Percentiles rank a stretch among this genome's conserved stretches.
Conservation (phyloP, 1,139 yeast genomes). For the Eremothecium sinecaudum region DNA sequence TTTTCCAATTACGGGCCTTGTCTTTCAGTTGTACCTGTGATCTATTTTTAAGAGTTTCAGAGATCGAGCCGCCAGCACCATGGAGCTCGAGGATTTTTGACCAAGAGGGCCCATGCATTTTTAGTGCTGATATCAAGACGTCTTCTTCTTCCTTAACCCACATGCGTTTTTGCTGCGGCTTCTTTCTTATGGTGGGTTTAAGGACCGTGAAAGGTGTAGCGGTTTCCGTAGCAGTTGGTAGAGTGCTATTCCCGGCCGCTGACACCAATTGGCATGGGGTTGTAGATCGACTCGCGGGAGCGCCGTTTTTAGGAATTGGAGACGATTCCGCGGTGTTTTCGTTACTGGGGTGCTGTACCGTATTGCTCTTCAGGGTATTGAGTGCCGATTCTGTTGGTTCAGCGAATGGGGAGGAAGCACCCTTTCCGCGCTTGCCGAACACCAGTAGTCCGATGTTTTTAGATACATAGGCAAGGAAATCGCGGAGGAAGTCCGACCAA, state of each 20-base stretch:
- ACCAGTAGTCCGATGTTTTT: conserved; percentile 63
- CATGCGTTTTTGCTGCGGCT: conserved; percentile 35
- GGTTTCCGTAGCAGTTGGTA: neutral
- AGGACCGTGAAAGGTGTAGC: conserved; percentile 2
- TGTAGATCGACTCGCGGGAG: neutral
- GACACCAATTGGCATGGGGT: neutral
- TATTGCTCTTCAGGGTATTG: neutral
- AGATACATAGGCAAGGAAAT: conserved; percentile 66
- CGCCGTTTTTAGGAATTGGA: conserved; percentile 1
- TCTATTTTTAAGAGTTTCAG: conserved; percentile 76
- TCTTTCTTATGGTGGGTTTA: conserved; percentile 9
- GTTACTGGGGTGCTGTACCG: conserved; percentile 7
- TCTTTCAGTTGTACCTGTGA: conserved; percentile 89
- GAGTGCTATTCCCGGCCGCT: neutral
- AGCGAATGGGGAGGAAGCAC: conserved; percentile 10
- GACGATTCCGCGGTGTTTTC: conserved; percentile 11
- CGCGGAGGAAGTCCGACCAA: conserved; percentile 66
- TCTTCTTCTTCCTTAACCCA: conserved; percentile 90
- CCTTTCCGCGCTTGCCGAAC: conserved; percentile 56
- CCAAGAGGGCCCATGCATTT: conserved; percentile 85
- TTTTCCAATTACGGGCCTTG: conserved; percentile 91
- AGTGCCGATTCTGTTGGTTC: neutral
- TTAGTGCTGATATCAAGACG: conserved; percentile 73
- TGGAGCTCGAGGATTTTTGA: conserved; percentile 74
- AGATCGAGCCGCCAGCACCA: conserved; percentile 86